Evolutionary conservation across 179 eudicot species (phyloP).

Genomic region (Nepenthes alata): DNA sequence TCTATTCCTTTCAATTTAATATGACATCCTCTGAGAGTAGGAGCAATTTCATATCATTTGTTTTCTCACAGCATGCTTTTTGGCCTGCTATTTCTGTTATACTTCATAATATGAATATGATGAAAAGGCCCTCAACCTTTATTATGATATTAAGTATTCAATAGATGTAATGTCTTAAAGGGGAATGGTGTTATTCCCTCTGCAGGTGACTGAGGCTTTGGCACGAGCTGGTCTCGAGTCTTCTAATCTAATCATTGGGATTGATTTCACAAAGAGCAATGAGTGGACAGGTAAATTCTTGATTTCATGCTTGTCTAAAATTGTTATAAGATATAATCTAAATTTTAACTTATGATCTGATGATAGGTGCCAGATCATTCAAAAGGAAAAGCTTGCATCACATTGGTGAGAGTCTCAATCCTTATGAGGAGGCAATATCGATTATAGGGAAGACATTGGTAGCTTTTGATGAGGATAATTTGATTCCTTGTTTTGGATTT

Average conservation of each 20-base stretch:
- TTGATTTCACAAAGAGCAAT: constrained; percentile 15
- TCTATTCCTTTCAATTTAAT: too few species aligned
- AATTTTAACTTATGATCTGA: background rate
- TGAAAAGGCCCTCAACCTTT: too few species aligned
- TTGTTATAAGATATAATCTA: background rate
- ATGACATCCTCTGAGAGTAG: too few species aligned
- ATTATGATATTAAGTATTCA: background rate
- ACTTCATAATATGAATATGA: too few species aligned
- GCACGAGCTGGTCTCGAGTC: constrained; percentile 14
- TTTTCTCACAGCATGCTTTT: too few species aligned
- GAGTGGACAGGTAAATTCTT: constrained; percentile 13
- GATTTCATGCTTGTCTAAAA: background rate
- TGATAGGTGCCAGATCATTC: constrained; percentile 13
- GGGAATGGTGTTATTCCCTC: background rate
- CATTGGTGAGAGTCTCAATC: constrained; percentile 8
- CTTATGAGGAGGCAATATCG: constrained; percentile 15
- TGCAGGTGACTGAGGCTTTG: constrained; percentile 13
- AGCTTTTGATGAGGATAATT: constrained; percentile 15
- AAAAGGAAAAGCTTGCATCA: constrained; percentile 14
- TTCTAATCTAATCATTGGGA: constrained; percentile 14
- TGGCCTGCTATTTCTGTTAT: too few species aligned
- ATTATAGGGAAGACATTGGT: constrained; percentile 12
- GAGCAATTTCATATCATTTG: too few species aligned
- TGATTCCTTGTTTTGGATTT: constrained; percentile 17
- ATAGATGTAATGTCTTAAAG: background rate